These are phyloP conservation scores for Metschnikowia lochheadii DNA, from an alignment of 805 yeast species.

Conservation along the genomic window DNA sequence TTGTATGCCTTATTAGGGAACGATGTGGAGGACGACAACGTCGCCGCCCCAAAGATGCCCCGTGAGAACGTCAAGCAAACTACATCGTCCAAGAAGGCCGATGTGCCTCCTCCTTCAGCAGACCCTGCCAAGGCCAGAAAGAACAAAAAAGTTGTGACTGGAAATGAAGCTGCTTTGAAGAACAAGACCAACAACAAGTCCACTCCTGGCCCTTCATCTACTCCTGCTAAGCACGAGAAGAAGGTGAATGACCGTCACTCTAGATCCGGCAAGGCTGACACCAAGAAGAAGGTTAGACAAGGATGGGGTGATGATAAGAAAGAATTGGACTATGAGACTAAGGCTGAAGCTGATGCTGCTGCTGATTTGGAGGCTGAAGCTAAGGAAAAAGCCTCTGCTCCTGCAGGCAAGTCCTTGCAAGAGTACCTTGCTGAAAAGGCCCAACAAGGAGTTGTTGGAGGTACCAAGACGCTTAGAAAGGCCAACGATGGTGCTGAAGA, in stretches of 20 bases:
- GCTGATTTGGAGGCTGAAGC: slow-evolving; percentile 37
- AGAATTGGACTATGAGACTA: slow-evolving; percentile 65
- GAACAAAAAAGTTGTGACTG: slow-evolving; percentile 59
- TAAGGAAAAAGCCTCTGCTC: slow-evolving; percentile 45
- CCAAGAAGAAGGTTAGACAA: slow-evolving; percentile 76
- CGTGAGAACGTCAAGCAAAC: slow-evolving; percentile 76
- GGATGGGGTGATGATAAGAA: slow-evolving; percentile 83
- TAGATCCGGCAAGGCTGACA: slow-evolving; percentile 77
- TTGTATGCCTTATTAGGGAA: slow-evolving; percentile 81
- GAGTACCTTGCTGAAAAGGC: slow-evolving; percentile 76
- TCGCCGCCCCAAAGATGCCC: slow-evolving; percentile 51
- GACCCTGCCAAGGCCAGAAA: slow-evolving; percentile 76
- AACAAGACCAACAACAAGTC: slow-evolving; percentile 58
- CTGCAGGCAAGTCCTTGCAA: slow-evolving; percentile 66
- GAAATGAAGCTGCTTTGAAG: slow-evolving; percentile 86
- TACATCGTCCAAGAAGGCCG: slow-evolving; percentile 84
- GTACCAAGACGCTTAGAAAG: slow-evolving; percentile 37
- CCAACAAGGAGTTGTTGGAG: slow-evolving; percentile 39
- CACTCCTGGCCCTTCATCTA: slow-evolving; percentile 52
- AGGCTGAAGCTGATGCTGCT: slow-evolving; percentile 40
- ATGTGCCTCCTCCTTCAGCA: slow-evolving; percentile 76
- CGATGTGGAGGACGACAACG: slow-evolving; percentile 76
- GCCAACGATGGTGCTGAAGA: slow-evolving; percentile 59
- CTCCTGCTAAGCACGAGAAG: slow-evolving; percentile 54
- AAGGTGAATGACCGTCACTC: slow-evolving; percentile 78